A percentile compares a stretch with the other conserved stretches of the same genome.
These are phyloP conservation scores for Phylloporus sp. DNA, from an alignment of 768 basidiomycete genomes.

Conservation along the genomic window DNA sequence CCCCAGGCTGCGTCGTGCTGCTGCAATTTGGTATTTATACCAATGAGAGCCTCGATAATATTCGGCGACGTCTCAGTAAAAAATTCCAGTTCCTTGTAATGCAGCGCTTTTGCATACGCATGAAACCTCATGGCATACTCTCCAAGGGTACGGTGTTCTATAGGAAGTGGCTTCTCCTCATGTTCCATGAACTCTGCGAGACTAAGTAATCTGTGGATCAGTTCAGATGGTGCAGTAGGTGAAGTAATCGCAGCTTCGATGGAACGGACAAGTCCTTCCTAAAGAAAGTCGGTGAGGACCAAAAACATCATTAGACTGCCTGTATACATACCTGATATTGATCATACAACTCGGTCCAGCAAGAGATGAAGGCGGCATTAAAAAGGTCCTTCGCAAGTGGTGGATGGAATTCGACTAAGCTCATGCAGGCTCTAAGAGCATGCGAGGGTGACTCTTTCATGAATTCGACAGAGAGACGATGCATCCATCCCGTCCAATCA, in stretches of 20 bases:
- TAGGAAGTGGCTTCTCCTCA: conserved; percentile 91
- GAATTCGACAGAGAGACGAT: conserved; percentile 85
- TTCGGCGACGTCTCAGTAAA: conserved; percentile 86
- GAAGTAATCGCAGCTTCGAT: conserved; percentile 85
- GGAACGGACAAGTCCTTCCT: conserved; percentile 93
- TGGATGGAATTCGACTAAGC: conserved; percentile 83
- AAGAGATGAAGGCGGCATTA: conserved; percentile 97
- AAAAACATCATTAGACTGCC: not conserved
- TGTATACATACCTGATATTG: conserved; percentile 74
- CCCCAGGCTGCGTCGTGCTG: conserved; percentile 99
- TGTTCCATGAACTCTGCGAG: conserved; percentile 99
- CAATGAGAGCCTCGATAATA: conserved; percentile 91
- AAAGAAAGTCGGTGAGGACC: conserved; percentile 12
- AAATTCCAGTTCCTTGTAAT: conserved; percentile 98
- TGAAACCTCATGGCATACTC: conserved; percentile 91
- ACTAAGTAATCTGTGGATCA: conserved; percentile 87
- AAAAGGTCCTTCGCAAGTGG: conserved; percentile 92
- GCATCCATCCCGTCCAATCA: conserved; percentile 97
- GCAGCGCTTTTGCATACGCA: conserved; percentile 95
- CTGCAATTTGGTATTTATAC: conserved; percentile 93
- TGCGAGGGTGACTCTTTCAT: conserved; percentile 98
- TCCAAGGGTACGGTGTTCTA: conserved; percentile 88
- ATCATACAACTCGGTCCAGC: conserved; percentile 94
- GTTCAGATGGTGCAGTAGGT: conserved; percentile 70
- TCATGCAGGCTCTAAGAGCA: conserved; percentile 95